Conservation (phyloP, 2,329 filamentous ascomycete genomes). For the Parascedosporium putredinis region DNA sequence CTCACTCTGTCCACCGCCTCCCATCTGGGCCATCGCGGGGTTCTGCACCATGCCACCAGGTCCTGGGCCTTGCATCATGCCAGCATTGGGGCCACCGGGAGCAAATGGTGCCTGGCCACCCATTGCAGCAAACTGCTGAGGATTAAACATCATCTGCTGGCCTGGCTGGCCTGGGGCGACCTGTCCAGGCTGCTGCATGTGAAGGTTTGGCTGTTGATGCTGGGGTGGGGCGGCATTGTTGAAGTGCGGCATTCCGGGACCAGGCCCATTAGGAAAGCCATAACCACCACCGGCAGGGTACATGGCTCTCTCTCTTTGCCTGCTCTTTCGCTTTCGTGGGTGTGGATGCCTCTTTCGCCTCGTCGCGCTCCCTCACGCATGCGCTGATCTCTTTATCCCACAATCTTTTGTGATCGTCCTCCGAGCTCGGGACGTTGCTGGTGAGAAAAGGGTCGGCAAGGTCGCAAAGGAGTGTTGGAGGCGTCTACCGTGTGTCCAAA, state of each 20-base stretch:
- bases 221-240: conserved; percentile 6
- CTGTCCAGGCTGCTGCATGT: conserved; percentile 7
- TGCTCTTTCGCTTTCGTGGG: too few species aligned
- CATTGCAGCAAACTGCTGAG: conserved; percentile 8
- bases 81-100: conserved; percentile 3
- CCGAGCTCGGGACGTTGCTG: too few species aligned
- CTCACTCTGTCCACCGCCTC: conserved; percentile 50
- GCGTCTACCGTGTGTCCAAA: too few species aligned
- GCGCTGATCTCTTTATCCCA: too few species aligned
- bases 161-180: conserved; percentile 1
- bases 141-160: conserved; percentile 9
- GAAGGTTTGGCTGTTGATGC: conserved; percentile 6
- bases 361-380: too few species aligned
- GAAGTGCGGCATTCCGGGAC: conserved; percentile 7
- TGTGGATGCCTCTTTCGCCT: too few species aligned
- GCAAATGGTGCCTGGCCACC: conserved; percentile 6
- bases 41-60: conserved; percentile 55
- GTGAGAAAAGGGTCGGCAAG: too few species aligned
- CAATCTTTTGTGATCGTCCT: neutral
- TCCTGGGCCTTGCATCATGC: conserved; percentile 41
- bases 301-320: conserved; percentile 5
- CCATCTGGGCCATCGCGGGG: conserved; percentile 48
- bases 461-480: too few species aligned
- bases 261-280: conserved; percentile 8
- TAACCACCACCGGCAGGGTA: conserved; percentile 7